phyloP scores from a whole-genome alignment of 768 basidiomycete genomes.

The Mycena filopes region DNA sequence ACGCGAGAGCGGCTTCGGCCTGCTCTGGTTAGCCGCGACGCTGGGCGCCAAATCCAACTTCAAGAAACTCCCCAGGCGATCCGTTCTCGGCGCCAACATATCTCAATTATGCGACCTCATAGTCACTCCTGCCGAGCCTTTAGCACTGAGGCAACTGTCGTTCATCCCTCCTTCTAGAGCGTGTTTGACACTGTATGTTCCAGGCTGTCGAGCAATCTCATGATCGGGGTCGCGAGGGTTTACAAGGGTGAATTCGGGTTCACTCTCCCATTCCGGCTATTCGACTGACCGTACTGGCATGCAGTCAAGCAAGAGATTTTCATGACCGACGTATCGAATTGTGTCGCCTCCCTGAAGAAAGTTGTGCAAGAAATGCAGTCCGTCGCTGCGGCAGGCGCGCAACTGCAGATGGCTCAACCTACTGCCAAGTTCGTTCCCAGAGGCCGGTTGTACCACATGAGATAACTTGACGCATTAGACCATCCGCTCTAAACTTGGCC shows the following conservation, averaged over 20 bases:
- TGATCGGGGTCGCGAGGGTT: conserved; percentile 83
- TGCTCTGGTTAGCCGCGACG: conserved; percentile 88
- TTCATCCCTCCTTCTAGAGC: not conserved
- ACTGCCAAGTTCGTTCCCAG: conserved; percentile 62
- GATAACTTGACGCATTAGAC: conserved; percentile 43
- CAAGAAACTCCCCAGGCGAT: conserved; percentile 83
- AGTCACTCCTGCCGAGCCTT: conserved; percentile 83
- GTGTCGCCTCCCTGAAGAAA: conserved; percentile 82
- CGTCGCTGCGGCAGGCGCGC: conserved; percentile 53
- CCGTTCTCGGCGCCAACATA: conserved; percentile 88
- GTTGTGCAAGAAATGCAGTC: conserved; percentile 74
- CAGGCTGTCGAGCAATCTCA: conserved; percentile 81
- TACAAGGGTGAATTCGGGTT: conserved; percentile 60
- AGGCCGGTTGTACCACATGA: not conserved
- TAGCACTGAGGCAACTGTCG: conserved; percentile 69
- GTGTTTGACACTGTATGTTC: not conserved
- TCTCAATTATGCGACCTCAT: conserved; percentile 84
- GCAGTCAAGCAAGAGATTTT: conserved; percentile 89
- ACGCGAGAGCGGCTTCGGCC: conserved; percentile 88
- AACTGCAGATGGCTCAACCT: conserved; percentile 79
- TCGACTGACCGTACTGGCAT: not conserved
- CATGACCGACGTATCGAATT: conserved; percentile 80
- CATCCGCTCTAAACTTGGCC: conserved; percentile 62
- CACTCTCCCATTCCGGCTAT: not conserved
- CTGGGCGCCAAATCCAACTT: conserved; percentile 89